Percentiles rank a stretch among this genome's conserved stretches.
Conservation (phyloP, 2,329 filamentous ascomycete species). For the Talaromyces pinophilus region DNA sequence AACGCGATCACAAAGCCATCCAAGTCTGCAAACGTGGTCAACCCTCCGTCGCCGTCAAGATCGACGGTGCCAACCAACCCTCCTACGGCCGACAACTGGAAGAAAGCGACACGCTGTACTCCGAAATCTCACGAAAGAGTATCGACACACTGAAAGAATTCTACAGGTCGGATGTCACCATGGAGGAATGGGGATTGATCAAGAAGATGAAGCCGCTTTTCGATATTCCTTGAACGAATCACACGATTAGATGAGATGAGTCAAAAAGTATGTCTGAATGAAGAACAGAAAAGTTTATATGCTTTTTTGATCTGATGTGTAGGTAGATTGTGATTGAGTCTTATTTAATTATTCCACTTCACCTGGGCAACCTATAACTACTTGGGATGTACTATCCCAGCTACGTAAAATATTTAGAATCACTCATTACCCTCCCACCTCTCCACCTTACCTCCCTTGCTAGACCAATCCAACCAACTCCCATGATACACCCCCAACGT, state of each 20-base stretch:
- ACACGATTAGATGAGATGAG: slow-evolving; percentile 12
- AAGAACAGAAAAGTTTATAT: slow-evolving; percentile 7
- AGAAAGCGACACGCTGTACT: slow-evolving; percentile 86
- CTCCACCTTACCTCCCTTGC: slow-evolving; percentile 66
- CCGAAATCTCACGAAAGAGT: slow-evolving; percentile 77
- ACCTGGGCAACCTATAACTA: too few species aligned
- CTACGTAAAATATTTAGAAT: background rate
- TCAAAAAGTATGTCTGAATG: background rate
- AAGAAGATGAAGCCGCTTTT: slow-evolving; percentile 94
- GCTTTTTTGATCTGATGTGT: slow-evolving; percentile 16
- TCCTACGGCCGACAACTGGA: slow-evolving; percentile 93
- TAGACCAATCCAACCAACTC: slow-evolving; percentile 73
- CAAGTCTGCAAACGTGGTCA: slow-evolving; percentile 91
- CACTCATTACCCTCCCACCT: slow-evolving; percentile 41
- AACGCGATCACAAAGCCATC: slow-evolving; percentile 96
- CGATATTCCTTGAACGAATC: slow-evolving; percentile 67
- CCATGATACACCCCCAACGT: slow-evolving; percentile 56
- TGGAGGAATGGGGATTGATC: slow-evolving; percentile 93
- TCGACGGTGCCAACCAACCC: slow-evolving; percentile 90
- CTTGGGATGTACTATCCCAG: background rate
- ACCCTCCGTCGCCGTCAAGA: slow-evolving; percentile 97
- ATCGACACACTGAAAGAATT: slow-evolving; percentile 97
- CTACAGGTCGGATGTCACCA: slow-evolving; percentile 81
- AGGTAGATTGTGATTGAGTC: slow-evolving; percentile 16
- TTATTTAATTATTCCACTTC: slow-evolving; percentile 1